Percentiles rank a stretch among this genome's conserved stretches.
These are phyloP conservation scores for Strobilomyces dryophilus DNA, from an alignment of 768 basidiomycete genomes.

Conservation along the genomic window DNA sequence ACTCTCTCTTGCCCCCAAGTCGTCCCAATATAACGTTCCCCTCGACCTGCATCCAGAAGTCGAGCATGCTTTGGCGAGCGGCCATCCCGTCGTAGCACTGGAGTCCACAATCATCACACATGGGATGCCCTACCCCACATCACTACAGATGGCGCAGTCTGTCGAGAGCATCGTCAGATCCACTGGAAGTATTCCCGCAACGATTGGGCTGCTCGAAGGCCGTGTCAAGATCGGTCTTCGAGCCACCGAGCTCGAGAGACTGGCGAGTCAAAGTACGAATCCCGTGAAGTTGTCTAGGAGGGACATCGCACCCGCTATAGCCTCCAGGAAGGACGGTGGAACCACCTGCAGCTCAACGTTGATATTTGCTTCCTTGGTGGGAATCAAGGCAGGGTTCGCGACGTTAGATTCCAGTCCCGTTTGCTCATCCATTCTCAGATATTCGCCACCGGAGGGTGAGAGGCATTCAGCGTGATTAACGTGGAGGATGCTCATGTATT, in stretches of 20 bases:
- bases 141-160: conserved; percentile 63
- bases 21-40: conserved; percentile 18
- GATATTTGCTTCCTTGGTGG: conserved; percentile 72
- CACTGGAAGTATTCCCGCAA: conserved; percentile 82
- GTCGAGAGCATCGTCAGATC: conserved; percentile 72
- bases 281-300: conserved; percentile 72
- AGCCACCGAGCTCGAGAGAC: conserved; percentile 55
- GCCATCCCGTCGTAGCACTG: conserved; percentile 78
- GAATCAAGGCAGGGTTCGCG: conserved; percentile 63
- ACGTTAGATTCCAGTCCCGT: neutral
- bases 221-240: conserved; percentile 83
- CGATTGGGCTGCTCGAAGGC: conserved; percentile 81
- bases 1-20: neutral
- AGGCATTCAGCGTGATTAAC: neutral
- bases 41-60: conserved; percentile 83
- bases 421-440: conserved; percentile 43
- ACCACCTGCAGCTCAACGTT: conserved; percentile 74
- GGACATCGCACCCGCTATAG: conserved; percentile 75
- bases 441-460: conserved; percentile 90
- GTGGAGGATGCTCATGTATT: conserved; percentile 3
- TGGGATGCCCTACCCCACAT: conserved; percentile 82
- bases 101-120: conserved; percentile 93
- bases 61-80: conserved; percentile 64
- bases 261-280: conserved; percentile 51
- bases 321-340: conserved; percentile 69